These are phyloP conservation scores for Rhodomyrtus psidioides DNA, from an alignment of 441 rosid genomes.

Conservation along the genomic window DNA sequence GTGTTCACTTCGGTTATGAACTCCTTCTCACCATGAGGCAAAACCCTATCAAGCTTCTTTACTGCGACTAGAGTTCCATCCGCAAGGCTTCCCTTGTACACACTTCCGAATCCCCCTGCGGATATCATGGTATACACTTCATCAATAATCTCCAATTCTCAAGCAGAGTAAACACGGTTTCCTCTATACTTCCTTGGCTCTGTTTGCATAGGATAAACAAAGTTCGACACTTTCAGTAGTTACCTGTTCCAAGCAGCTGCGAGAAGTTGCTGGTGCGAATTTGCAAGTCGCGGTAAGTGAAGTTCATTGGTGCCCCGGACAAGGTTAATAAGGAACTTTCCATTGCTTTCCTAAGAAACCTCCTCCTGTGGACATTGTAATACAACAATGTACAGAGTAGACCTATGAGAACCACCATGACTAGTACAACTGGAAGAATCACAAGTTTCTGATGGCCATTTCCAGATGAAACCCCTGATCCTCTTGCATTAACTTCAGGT, in stretches of 20 bases:
- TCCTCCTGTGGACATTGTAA: constrained; percentile 46
- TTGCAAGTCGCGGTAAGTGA: constrained; percentile 66
- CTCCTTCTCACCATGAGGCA: constrained; percentile 86
- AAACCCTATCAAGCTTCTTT: constrained; percentile 69
- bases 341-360: constrained; percentile 36
- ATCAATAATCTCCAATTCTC: background rate
- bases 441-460: constrained; percentile 31
- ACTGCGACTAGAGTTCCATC: constrained; percentile 73
- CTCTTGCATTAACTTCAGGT: background rate
- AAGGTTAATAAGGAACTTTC: constrained; percentile 41
- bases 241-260: constrained; percentile 77
- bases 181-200: background rate
- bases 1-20: constrained; percentile 91
- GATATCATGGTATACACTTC: background rate
- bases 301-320: constrained; percentile 59
- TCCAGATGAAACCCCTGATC: constrained; percentile 16
- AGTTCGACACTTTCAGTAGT: background rate
- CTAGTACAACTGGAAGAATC: constrained; percentile 52
- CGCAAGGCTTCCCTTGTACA: constrained; percentile 65
- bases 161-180: background rate
- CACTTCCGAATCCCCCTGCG: constrained; percentile 90
- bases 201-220: background rate
- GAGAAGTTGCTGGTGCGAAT: constrained; percentile 58
- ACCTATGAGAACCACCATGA: constrained; percentile 49
- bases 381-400: constrained; percentile 60